Evolutionary conservation across 768 basidiomycete species (phyloP), one percentile per base, ranked within the genome.

Genomic region (Basidioascus undulatus): DNA sequence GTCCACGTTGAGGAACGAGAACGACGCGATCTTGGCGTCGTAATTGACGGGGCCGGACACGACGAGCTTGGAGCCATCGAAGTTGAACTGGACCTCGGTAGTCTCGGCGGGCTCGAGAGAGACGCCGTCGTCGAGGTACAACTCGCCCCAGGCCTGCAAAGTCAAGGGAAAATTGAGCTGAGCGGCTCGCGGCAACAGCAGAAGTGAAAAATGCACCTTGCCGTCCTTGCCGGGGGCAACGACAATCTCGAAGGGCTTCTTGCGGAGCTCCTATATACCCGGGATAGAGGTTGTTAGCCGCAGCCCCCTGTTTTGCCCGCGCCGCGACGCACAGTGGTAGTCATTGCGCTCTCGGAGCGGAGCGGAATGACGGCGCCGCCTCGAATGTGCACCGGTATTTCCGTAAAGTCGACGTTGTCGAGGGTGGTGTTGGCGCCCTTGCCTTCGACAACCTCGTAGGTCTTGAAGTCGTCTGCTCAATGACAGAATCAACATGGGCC

Each of bases 51-150:
- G n/a, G n/a, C n/a, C n/a, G n/a, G n/a, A n/a, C n/a, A n/a, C n/a
- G n/a, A n/a, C n/a, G n/a, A 65, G 48, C 47, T 41, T 50, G 37
- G 47, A 46, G 25, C 48, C 41, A 35, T 33, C 39, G 47, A 44
- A 64, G 23, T 32, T 38, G 41, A 65, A 52, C 26, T 43, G 20
- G 15, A 60, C 57, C 18, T 42, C 30, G 26, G 62, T 62, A 42
- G 49, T 49, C 24, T 45, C 39, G 31, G 39, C 39, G 20, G 50
- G 61, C 19, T 46, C 46, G 39, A 62, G 48, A 6, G 68, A 70
- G 42, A 46, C 39, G 11, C 75, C 74, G 44, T 76, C 74, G 50
- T 76, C 75, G 27, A 72, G 47, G 52, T 76, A 74, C 30, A 76
- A 58, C 30, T 49, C 33, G 1, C 74, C 74, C 5, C 49, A 46